A percentile compares a stretch with the other conserved stretches of the same genome.
phyloP scores from a whole-genome alignment of 2,329 filamentous ascomycete genomes.

The Hysterium pulicare region DNA sequence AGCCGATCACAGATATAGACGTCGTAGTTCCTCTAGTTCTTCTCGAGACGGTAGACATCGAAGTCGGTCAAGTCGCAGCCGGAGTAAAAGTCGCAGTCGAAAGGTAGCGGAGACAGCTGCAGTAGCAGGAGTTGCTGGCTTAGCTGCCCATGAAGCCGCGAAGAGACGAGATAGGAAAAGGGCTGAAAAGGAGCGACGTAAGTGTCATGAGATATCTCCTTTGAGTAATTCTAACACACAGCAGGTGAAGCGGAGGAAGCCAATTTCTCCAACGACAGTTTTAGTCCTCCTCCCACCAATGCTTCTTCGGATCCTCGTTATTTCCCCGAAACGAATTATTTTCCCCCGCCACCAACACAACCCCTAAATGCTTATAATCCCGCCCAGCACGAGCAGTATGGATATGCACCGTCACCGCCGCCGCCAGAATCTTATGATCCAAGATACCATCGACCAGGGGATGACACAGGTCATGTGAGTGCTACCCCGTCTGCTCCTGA shows the following conservation, averaged over 20 bases:
- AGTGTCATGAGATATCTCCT: slow-evolving; percentile 27
- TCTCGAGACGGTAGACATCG: slow-evolving; percentile 39
- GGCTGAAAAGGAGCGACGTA: slow-evolving; percentile 51
- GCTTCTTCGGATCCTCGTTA: slow-evolving; percentile 32
- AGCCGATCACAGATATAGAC: slow-evolving; percentile 39
- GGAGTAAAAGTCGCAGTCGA: slow-evolving; percentile 48
- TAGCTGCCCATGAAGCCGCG: slow-evolving; percentile 56
- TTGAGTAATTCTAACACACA: slow-evolving; percentile 1
- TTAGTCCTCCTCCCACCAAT: slow-evolving; percentile 35
- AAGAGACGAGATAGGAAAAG: slow-evolving; percentile 57
- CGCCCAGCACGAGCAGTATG: slow-evolving; percentile 23
- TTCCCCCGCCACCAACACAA: slow-evolving; percentile 46
- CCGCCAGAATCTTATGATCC: slow-evolving; percentile 30
- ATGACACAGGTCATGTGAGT: slow-evolving; percentile 57
- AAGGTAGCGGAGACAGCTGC: slow-evolving; percentile 55
- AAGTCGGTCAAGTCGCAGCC: slow-evolving; percentile 33
- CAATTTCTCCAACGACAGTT: slow-evolving; percentile 32
- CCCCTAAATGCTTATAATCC: slow-evolving; percentile 25
- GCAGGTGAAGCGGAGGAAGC: slow-evolving; percentile 30
- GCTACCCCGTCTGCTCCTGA: slow-evolving; percentile 33
- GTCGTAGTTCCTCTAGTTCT: slow-evolving; percentile 42
- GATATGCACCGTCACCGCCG: slow-evolving; percentile 28
- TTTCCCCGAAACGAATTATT: slow-evolving; percentile 48
- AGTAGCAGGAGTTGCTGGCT: slow-evolving; percentile 55
- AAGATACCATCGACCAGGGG: slow-evolving; percentile 37